Conservation (phyloP, 805 yeast genomes). For the Yarrowia phangngaensis region DNA sequence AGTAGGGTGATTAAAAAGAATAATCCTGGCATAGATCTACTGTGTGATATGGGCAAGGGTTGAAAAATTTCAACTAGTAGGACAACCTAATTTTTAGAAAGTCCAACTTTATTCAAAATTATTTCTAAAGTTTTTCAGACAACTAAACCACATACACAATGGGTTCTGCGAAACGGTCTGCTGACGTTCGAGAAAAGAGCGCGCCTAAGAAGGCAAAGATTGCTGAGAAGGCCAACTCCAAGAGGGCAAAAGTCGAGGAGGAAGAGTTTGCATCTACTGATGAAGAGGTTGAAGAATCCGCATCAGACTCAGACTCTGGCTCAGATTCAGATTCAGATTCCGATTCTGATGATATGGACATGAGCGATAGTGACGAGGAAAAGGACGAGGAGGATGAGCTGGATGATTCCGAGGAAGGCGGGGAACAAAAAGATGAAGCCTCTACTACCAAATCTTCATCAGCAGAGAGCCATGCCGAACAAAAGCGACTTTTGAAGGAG, state of each 20-base stretch:
- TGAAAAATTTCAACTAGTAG: slow-evolving; percentile 14
- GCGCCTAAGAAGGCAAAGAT: slow-evolving; percentile 22
- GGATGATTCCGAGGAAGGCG: slow-evolving; percentile 37
- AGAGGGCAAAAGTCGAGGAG: slow-evolving; percentile 12
- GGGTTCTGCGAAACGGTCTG: slow-evolving; percentile 25
- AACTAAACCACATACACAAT: slow-evolving; percentile 3
- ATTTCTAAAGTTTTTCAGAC: slow-evolving; percentile 16
- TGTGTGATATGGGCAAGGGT: slow-evolving; percentile 22
- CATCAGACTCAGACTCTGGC: neutral
- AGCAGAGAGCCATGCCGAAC: slow-evolving; percentile 75
- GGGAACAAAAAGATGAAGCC: slow-evolving; percentile 37
- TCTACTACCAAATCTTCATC: slow-evolving; percentile 44
- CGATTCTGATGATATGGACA: slow-evolving; percentile 25
- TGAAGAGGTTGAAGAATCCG: slow-evolving; percentile 4
- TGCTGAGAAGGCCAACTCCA: slow-evolving; percentile 10
- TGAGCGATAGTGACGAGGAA: slow-evolving; percentile 27
- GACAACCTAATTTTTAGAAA: too few species aligned
- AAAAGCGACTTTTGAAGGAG: slow-evolving; percentile 69
- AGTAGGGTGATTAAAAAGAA: too few species aligned
- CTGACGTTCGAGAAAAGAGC: slow-evolving; percentile 18
- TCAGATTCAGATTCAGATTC: slow-evolving; percentile 24
- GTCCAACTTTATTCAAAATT: slow-evolving; percentile 10
- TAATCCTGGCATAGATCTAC: too few species aligned
- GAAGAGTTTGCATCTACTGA: slow-evolving; percentile 24
- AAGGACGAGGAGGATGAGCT: slow-evolving; percentile 29